Conservation (phyloP, 805 yeast species). For the Candida pini region DNA sequence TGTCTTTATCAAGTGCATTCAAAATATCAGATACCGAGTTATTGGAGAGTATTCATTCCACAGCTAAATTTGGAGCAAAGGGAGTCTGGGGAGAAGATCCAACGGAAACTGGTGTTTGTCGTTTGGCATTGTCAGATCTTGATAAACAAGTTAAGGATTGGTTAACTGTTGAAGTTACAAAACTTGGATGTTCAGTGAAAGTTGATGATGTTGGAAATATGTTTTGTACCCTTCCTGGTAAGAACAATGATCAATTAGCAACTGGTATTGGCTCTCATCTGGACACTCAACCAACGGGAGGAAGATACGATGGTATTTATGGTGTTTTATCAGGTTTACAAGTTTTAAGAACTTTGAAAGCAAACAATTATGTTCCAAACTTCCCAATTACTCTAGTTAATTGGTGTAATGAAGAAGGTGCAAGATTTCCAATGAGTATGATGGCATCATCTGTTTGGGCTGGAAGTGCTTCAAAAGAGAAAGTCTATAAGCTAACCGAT, state of each 20-base stretch:
- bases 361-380: slow-evolving; percentile 51
- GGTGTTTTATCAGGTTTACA: slow-evolving; percentile 68
- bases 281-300: slow-evolving; percentile 77
- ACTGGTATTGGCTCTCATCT: slow-evolving; percentile 70
- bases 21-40: no score
- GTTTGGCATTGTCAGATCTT: slow-evolving; percentile 56
- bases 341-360: slow-evolving; percentile 59
- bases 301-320: slow-evolving; percentile 66
- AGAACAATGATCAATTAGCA: slow-evolving; percentile 40
- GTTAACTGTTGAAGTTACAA: slow-evolving; percentile 48
- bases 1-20: no score
- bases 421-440: slow-evolving; percentile 63
- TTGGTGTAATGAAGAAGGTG: slow-evolving; percentile 81
- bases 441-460: slow-evolving; percentile 70
- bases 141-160: slow-evolving; percentile 64
- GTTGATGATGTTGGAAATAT: slow-evolving; percentile 66
- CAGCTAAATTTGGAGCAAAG: slow-evolving; percentile 60
- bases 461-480: slow-evolving; percentile 40
- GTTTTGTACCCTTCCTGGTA: slow-evolving; percentile 61
- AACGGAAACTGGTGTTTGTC: slow-evolving; percentile 63
- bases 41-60: slow-evolving; percentile 57
- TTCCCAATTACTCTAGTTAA: slow-evolving; percentile 60
- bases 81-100: slow-evolving; percentile 51
- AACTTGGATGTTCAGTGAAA: slow-evolving; percentile 51
- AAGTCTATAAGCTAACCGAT: slow-evolving; percentile 46